Evolutionary conservation across 2,329 filamentous ascomycete genomes (phyloP).

Genomic region (Ophiocordyceps camponoti-floridani): DNA sequence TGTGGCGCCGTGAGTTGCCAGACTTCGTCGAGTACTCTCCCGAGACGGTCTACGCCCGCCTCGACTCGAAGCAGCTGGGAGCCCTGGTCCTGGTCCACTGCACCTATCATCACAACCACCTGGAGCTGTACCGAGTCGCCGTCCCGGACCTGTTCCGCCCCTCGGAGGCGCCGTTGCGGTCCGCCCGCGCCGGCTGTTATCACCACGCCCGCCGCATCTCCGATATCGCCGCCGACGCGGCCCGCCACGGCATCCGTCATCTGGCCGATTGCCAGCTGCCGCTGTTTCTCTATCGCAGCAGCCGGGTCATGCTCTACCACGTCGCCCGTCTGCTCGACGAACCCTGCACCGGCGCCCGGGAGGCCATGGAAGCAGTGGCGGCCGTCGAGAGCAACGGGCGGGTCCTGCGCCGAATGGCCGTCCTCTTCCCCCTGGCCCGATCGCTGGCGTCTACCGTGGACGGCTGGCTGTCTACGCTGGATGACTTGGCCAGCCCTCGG

Average conservation of each 20-base stretch:
- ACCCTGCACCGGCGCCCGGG: conserved; percentile 14
- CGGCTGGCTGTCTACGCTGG: no score
- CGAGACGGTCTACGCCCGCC: conserved; percentile 25
- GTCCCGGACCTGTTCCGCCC: conserved; percentile 26
- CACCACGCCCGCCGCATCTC: conserved; percentile 20
- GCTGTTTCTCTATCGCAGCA: conserved; percentile 28
- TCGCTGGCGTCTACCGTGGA: no score
- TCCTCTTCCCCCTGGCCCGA: conserved; percentile 19
- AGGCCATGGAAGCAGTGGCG: conserved; percentile 17
- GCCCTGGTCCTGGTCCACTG: conserved; percentile 25
- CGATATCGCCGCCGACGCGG: conserved; percentile 19
- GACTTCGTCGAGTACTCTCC: conserved; percentile 24
- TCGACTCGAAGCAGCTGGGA: conserved; percentile 26
- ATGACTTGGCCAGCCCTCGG: no score
- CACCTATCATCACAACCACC: conserved; percentile 26
- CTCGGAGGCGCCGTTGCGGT: conserved; percentile 19
- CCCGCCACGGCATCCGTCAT: conserved; percentile 20
- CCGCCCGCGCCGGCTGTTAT: conserved; percentile 18
- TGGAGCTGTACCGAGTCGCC: conserved; percentile 26
- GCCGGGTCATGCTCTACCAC: conserved; percentile 28
- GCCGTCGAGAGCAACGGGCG: conserved; percentile 21
- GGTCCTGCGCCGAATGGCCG: conserved; percentile 17
- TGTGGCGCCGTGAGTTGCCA: conserved; percentile 22
- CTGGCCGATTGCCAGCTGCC: conserved; percentile 25
- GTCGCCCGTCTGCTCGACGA: conserved; percentile 23